Percentiles rank a stretch among this genome's conserved stretches.
These are phyloP conservation scores for Diaporthe aspalathi DNA, from an alignment of 2,329 filamentous ascomycete genomes.

Conservation along the genomic window DNA sequence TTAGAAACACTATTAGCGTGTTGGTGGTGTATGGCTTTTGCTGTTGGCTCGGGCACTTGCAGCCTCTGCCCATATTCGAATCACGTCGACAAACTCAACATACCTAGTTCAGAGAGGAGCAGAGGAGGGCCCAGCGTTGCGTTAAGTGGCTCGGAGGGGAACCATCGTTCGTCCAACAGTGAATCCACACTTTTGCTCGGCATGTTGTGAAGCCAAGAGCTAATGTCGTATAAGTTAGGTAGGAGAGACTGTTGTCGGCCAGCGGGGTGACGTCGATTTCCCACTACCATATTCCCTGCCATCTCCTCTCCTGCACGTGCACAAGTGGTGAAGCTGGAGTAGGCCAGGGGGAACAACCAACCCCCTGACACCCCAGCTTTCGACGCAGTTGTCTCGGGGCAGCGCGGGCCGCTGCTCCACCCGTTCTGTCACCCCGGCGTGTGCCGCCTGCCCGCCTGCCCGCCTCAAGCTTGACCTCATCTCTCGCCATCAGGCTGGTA, in stretches of 20 bases:
- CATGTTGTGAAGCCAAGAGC: conserved; percentile 17
- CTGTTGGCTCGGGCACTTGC: no score
- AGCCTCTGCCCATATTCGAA: background rate
- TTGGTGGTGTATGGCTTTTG: no score
- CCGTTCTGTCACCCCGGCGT: background rate
- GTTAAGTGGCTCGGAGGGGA: no score
- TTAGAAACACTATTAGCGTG: no score
- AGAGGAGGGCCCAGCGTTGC: background rate
- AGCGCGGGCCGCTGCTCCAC: conserved; percentile 26
- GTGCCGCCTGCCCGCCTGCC: background rate
- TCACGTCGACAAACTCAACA: background rate
- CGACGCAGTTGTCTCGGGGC: no score
- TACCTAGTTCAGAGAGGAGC: no score
- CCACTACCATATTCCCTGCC: background rate
- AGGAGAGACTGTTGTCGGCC: background rate
- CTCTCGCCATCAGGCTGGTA: conserved; percentile 16
- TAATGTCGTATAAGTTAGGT: conserved; percentile 6
- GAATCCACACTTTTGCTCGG: background rate
- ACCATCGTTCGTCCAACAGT: no score
- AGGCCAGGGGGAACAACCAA: no score
- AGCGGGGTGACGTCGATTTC: background rate
- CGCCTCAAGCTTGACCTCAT: conserved; percentile 18
- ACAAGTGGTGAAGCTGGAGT: no score
- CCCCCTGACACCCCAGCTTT: no score
- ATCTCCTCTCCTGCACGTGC: background rate